Conservation (phyloP, 345 rosid species). For the Populus simonii region DNA sequence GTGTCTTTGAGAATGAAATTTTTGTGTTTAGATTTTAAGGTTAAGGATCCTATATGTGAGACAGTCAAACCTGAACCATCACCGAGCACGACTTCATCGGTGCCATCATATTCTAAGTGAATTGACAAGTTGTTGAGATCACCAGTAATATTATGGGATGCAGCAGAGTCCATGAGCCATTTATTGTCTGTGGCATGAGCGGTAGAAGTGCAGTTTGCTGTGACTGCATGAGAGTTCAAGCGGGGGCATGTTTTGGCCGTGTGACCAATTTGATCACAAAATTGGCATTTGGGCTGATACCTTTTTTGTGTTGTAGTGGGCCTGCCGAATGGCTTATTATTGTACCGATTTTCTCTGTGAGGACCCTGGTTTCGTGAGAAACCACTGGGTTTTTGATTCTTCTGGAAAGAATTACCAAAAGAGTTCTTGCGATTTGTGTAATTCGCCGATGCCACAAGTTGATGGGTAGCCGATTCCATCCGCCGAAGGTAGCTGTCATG, state of each 20-base stretch:
- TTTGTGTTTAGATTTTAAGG: too few relatives aligned
- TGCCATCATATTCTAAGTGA: too few relatives aligned
- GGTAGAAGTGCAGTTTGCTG: too few relatives aligned
- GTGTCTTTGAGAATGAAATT: not conserved
- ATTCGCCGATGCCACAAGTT: not conserved
- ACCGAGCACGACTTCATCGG: too few relatives aligned
- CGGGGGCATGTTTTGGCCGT: too few relatives aligned
- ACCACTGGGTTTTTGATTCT: not conserved
- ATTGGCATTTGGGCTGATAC: not conserved
- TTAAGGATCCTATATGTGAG: too few relatives aligned
- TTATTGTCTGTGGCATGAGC: too few relatives aligned
- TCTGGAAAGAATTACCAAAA: not conserved
- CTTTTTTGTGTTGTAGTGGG: not conserved
- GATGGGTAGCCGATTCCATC: not conserved
- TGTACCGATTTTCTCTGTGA: fast-evolving
- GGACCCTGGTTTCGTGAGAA: not conserved
- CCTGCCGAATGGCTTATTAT: not conserved
- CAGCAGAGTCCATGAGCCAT: too few relatives aligned
- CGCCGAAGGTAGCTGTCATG: not conserved
- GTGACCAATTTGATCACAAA: not conserved
- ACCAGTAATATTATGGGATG: too few relatives aligned
- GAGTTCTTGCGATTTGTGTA: not conserved
- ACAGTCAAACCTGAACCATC: too few relatives aligned
- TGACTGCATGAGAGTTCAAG: too few relatives aligned
- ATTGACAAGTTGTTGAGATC: too few relatives aligned